Evolutionary conservation across 228 moss, liverwort and hornwort genomes (phyloP), one percentile per base, ranked within the genome.

Genomic region (Sphagnum fallax): DNA sequence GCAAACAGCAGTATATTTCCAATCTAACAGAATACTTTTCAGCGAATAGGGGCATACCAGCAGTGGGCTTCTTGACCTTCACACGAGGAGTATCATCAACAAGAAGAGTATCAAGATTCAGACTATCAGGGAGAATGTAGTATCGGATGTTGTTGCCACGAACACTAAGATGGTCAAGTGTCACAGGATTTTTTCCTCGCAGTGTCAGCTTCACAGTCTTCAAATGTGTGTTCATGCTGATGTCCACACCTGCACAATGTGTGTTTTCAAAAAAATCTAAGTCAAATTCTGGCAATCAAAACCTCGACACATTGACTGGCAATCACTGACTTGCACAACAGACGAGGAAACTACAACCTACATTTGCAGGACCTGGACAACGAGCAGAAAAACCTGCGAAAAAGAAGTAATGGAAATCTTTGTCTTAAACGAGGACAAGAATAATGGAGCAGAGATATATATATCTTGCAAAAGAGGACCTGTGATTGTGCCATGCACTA

Each of bases 191-290:
- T 78, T 98, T 98, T 1, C 92, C 93, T 76, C 84, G 84, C 73
- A 98, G 72, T 18, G 92, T 98, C 16, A 94, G 89, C 89, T 98
- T 98, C 63, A 98, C 94, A 4, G 98, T 90, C 81, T 98, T 98
- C 77, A 98, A 82, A 71, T 98, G 98, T 61, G 92, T 98, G 75
- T 98, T 98, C 94, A 98, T 94, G 77, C 90, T 90, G 70, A 92
- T 92, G 74, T 92, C 92, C 72, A 90, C 92, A 71, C 90, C 92
- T 92, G 74, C 75, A 66, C 16, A 14, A 69, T 8, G 4, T 5
- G 7, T 16, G 32, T 32, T 2, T 32, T 2, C 1, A 32, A 32
- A 32, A 32, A 32, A 32, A 32, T 32, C 2, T 32, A 32, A 32
- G 32, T 32, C 32, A 32, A 32, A 32, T 32, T 32, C 32, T 32